Percentiles rank a stretch among this genome's conserved stretches.
Conservation (phyloP, 345 rosid species). For the Populus pruinosa region DNA sequence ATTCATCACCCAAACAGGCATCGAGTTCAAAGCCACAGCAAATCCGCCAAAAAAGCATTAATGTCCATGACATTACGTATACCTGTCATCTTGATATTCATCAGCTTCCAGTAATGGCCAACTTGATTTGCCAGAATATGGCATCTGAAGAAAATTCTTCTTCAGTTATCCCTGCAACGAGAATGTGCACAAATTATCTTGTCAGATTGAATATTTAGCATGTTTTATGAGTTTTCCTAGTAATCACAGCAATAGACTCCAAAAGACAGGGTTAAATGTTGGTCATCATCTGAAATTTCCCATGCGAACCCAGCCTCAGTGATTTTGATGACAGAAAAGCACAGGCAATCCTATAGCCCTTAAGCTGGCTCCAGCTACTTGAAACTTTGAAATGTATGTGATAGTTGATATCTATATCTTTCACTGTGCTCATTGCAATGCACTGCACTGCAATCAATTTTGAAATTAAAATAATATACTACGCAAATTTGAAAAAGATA, state of each 20-base stretch:
- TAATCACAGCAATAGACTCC: not conserved
- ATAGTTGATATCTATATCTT: not conserved
- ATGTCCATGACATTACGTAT: slow-evolving; percentile 85
- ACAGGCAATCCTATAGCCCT: not conserved
- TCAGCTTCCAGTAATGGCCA: slow-evolving; percentile 60
- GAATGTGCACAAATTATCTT: slow-evolving; percentile 1
- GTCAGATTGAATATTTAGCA: not conserved
- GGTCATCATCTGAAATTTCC: not conserved
- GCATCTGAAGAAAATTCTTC: slow-evolving; percentile 57
- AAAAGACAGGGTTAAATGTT: not conserved
- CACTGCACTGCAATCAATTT: not conserved
- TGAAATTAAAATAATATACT: not conserved
- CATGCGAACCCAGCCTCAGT: not conserved
- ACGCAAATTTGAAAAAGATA: not conserved
- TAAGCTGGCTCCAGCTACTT: not conserved
- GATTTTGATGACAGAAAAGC: not conserved
- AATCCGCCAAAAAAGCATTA: slow-evolving; percentile 88
- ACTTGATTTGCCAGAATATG: slow-evolving; percentile 74
- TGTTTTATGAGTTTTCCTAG: not conserved
- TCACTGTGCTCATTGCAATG: not conserved
- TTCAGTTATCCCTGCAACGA: slow-evolving; percentile 52
- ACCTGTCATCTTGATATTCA: slow-evolving; percentile 48
- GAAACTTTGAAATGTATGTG: not conserved
- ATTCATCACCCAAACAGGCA: slow-evolving; percentile 93
- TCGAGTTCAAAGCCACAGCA: slow-evolving; percentile 54